phyloP scores from a whole-genome alignment of 352 stramenopile species.

The Phytopythium chamaehyphon region DNA sequence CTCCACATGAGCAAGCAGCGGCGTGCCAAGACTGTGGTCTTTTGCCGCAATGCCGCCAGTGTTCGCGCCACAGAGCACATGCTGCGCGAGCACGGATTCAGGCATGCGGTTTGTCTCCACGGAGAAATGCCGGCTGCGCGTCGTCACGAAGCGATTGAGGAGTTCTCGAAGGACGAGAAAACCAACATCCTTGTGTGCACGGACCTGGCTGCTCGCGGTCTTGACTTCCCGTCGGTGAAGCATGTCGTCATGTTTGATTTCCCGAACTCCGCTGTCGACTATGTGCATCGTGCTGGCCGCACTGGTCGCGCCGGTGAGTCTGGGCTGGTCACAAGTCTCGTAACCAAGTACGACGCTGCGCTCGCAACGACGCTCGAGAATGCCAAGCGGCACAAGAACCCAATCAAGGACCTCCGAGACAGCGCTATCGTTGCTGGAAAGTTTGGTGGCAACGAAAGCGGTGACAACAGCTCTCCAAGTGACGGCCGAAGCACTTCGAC shows the following conservation, averaged over 20 bases:
- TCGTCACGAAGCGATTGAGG: slow-evolving; percentile 53
- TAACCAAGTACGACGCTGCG: slow-evolving; percentile 67
- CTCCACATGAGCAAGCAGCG: slow-evolving; percentile 36
- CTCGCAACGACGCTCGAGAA: slow-evolving; percentile 65
- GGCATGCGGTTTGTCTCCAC: slow-evolving; percentile 57
- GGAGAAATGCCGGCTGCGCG: slow-evolving; percentile 61
- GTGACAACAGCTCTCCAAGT: slow-evolving; percentile 1
- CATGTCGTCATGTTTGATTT: slow-evolving; percentile 95
- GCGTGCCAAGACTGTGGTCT: slow-evolving; percentile 63
- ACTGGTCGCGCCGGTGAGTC: slow-evolving; percentile 54
- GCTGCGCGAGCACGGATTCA: slow-evolving; percentile 70
- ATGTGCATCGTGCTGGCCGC: slow-evolving; percentile 89
- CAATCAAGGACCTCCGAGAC: slow-evolving; percentile 48
- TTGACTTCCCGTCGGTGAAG: slow-evolving; percentile 88
- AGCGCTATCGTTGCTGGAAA: slow-evolving; percentile 7
- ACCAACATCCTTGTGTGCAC: slow-evolving; percentile 90
- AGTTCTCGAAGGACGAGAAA: slow-evolving; percentile 35
- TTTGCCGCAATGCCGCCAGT: slow-evolving; percentile 70
- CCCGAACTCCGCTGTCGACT: slow-evolving; percentile 88
- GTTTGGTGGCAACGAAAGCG: background rate
- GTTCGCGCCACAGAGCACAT: slow-evolving; percentile 80
- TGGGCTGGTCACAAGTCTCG: slow-evolving; percentile 68
- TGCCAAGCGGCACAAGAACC: slow-evolving; percentile 50
- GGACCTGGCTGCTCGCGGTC: slow-evolving; percentile 89
- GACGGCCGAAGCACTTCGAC: slow-evolving; percentile 1